phyloP scores from a whole-genome alignment of 495 filamentous ascomycete genomes.

The Daldinia decipiens region DNA sequence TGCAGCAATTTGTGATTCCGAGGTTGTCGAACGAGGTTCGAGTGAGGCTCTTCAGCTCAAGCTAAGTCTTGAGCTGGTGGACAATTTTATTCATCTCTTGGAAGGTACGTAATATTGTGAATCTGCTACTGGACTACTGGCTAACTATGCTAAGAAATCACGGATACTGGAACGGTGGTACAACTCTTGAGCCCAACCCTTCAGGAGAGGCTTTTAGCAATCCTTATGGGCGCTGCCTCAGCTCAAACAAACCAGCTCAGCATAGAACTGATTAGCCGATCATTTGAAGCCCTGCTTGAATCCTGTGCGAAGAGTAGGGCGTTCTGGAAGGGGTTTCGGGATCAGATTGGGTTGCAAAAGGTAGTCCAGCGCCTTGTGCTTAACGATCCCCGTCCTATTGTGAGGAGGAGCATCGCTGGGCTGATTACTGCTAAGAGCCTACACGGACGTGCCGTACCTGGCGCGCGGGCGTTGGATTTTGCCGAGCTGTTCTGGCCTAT shows the following conservation, averaged over 20 bases:
- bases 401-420: conserved; percentile 55
- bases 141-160: conserved; percentile 38
- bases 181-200: conserved; percentile 48
- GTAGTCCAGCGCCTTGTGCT: conserved; percentile 56
- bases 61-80: conserved; percentile 55
- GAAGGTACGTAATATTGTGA: conserved; percentile 48
- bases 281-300: conserved; percentile 72
- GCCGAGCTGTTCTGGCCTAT: conserved; percentile 61
- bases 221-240: conserved; percentile 46
- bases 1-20: conserved; percentile 56
- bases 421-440: conserved; percentile 50
- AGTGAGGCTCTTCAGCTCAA: conserved; percentile 53
- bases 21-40: conserved; percentile 52
- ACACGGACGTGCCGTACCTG: conserved; percentile 14
- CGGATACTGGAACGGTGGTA: conserved; percentile 25
- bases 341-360: conserved; percentile 44
- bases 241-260: conserved; percentile 46
- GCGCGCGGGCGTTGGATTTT: conserved; percentile 49
- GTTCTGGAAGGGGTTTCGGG: conserved; percentile 69
- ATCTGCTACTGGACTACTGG: neutral
- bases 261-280: conserved; percentile 58
- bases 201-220: conserved; percentile 51
- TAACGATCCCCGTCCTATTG: conserved; percentile 50
- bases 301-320: conserved; percentile 66
- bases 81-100: conserved; percentile 55